Conservation (phyloP, 2,329 filamentous ascomycete genomes). For the Elsinoe australis region DNA sequence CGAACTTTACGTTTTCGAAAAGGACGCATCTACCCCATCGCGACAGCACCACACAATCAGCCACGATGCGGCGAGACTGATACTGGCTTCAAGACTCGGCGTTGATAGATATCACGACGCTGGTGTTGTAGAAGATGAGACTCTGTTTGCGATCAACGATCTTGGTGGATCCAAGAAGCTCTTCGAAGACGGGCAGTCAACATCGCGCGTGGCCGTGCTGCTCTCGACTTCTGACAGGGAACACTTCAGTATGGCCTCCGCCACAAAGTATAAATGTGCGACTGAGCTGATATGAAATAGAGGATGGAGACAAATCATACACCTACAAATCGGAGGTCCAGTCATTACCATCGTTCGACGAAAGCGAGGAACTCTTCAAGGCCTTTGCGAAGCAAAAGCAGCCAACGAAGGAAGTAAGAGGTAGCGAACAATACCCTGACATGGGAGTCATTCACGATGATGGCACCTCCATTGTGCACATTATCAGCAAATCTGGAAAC, state of each 20-base stretch:
- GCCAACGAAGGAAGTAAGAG: neutral
- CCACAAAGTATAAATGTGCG: neutral
- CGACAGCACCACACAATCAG: constrained; percentile 13
- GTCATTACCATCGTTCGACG: neutral
- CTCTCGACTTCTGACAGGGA: constrained; percentile 23
- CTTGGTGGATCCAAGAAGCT: constrained; percentile 38
- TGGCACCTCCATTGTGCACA: neutral
- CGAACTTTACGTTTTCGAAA: constrained; percentile 34
- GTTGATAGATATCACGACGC: constrained; percentile 43
- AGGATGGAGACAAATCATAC: neutral
- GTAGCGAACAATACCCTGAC: neutral
- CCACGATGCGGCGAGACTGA: constrained; percentile 39
- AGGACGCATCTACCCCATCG: constrained; percentile 20
- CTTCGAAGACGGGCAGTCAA: constrained; percentile 29
- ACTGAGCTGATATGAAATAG: neutral
- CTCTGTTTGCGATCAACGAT: constrained; percentile 41
- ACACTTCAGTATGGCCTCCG: constrained; percentile 20
- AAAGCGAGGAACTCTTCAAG: neutral
- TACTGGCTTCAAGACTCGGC: constrained; percentile 45
- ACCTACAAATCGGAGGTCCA: neutral
- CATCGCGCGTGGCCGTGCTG: constrained; percentile 24
- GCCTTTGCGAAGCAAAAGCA: neutral
- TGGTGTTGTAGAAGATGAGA: constrained; percentile 34
- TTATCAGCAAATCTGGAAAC: neutral
- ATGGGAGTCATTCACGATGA: neutral